Evolutionary conservation across 2,329 filamentous ascomycete species (phyloP), one percentile per base, ranked within the genome.

Genomic region (Cladophialophora exuberans): DNA sequence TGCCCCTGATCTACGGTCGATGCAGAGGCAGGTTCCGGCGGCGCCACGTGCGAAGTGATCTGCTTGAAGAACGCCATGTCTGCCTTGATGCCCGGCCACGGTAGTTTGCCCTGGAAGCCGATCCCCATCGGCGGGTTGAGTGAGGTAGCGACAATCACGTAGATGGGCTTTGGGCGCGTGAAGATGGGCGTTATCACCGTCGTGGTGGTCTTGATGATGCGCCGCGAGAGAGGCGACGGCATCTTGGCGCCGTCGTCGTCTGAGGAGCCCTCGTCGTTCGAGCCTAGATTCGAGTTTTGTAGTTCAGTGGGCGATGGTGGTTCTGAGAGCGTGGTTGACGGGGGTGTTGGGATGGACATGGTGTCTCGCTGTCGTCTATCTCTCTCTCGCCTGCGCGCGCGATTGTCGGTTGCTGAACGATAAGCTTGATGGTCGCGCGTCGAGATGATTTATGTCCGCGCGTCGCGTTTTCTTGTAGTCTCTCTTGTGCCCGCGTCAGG

Each of bases 1-100:
- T n/a, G n/a, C n/a, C n/a, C n/a, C n/a, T n/a, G n/a, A n/a, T n/a
- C n/a, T n/a, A n/a, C n/a, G n/a, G n/a, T n/a, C n/a, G 38, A 42
- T 11, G 38, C 13, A 23, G 38, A 22, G 26, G 38, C n/a, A 42
- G 38, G 17, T 23, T 25, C 38, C 15, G 18, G 4, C 20, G n/a
- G 38, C 3, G 18, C n/a, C 11, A 57, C 46, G 0, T 65, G 51
- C 3, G 56, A 90, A 2, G 93, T 97, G 35, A 96, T 87, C 56
- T 92, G 86, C 15, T 90, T 88, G 71, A 99, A 99, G 72, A 96
- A 97, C 33, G 85, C 85, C 90, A 99, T 96, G 74, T 99, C 94
- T 60, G 88, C 86, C 72, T 86, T 89, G 28, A 97, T 81, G 38
- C 88, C 87, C 0, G 87, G 89, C 94, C 94, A 99, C 3, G 94